phyloP scores from a whole-genome alignment of 257 asterid genomes.

The Catharanthus roseus region DNA sequence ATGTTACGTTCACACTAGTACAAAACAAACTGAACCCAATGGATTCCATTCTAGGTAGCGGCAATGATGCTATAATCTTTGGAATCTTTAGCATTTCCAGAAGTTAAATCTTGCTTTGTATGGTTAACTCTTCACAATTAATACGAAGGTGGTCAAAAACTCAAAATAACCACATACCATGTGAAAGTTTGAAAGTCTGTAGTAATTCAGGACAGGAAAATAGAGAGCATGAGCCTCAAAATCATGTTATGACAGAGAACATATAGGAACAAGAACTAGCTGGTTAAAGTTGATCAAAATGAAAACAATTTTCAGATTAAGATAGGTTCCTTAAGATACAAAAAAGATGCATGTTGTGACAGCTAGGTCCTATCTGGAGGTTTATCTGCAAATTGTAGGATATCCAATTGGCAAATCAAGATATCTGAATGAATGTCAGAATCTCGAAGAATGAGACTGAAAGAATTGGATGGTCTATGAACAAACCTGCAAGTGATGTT shows the following conservation, averaged over 20 bases:
- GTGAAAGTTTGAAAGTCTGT: background rate
- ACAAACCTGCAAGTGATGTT: constrained; percentile 88
- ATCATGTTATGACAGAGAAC: background rate
- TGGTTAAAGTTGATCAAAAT: background rate
- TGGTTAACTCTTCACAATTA: background rate
- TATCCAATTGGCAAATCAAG: background rate
- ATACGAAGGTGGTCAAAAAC: background rate
- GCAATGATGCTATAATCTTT: background rate
- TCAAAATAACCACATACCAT: background rate
- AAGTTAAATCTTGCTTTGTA: background rate
- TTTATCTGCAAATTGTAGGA: background rate
- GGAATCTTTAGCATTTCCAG: background rate
- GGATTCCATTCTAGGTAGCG: background rate
- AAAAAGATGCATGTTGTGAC: background rate
- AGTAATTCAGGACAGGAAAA: background rate
- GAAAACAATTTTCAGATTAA: background rate
- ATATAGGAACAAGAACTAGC: background rate
- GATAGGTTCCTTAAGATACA: background rate
- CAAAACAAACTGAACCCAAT: background rate
- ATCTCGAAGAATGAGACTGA: background rate
- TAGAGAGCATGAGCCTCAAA: background rate
- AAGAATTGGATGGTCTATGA: background rate
- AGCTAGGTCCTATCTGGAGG: background rate
- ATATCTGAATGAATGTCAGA: background rate
- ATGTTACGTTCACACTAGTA: background rate